Conservation (phyloP, 257 asterid genomes). For the Jaltomata sinuosa region DNA sequence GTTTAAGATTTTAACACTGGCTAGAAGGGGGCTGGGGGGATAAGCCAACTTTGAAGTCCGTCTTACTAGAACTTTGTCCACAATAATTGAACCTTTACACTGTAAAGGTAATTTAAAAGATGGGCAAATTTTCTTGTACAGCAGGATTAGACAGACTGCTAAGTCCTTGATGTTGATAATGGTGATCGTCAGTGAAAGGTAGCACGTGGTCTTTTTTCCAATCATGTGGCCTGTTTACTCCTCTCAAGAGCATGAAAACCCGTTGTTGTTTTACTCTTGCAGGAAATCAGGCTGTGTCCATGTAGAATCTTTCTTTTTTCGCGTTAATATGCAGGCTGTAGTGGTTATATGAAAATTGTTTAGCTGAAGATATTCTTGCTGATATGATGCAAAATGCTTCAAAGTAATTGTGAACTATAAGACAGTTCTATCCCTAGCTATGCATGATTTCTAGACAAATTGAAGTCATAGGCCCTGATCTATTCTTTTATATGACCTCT, state of each 20-base stretch:
- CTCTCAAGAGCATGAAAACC: background rate
- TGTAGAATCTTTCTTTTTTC: background rate
- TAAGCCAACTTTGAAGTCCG: background rate
- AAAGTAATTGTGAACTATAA: background rate
- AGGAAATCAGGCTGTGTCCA: background rate
- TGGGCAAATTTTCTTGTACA: background rate
- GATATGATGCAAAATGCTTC: background rate
- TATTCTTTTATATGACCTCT: background rate
- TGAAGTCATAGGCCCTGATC: background rate
- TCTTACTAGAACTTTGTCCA: background rate
- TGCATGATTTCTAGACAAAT: background rate
- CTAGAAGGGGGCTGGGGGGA: background rate
- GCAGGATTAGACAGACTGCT: background rate
- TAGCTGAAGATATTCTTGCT: background rate
- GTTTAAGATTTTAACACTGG: background rate
- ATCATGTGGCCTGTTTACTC: background rate
- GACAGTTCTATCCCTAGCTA: background rate
- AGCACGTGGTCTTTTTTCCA: background rate
- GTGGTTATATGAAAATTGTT: background rate
- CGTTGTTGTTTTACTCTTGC: background rate
- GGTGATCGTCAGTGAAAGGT: background rate
- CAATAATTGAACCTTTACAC: background rate
- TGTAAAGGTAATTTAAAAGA: background rate
- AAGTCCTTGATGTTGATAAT: background rate
- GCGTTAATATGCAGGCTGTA: background rate